Conservation (phyloP, 148 eudicot species). For the Vaccinium vitisidaea region DNA sequence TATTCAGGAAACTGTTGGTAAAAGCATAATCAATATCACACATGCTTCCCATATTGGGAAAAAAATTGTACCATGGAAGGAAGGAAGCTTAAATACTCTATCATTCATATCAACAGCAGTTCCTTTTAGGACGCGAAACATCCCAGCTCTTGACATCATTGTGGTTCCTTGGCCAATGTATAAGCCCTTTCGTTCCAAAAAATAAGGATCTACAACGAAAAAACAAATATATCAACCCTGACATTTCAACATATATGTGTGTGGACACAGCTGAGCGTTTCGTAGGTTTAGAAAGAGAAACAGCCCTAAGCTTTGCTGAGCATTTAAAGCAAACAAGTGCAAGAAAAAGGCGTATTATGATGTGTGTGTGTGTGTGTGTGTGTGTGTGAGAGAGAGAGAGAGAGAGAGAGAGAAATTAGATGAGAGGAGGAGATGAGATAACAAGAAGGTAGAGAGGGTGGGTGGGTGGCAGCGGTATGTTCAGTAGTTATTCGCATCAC, state of each 20-base stretch:
- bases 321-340: not conserved
- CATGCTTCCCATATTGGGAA: not conserved
- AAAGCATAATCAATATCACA: not conserved
- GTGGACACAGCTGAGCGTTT: not conserved
- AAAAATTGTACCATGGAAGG: conserved; percentile 54
- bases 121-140: conserved; percentile 71
- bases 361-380: not conserved
- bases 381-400: not conserved
- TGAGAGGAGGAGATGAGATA: not conserved
- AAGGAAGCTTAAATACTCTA: conserved; percentile 79
- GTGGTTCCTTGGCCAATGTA: conserved; percentile 86
- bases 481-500: not conserved
- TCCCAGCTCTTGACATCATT: conserved; percentile 87
- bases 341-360: not conserved
- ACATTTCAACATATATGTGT: not conserved
- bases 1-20: not conserved
- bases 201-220: conserved; percentile 55
- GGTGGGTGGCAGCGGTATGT: not conserved
- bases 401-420: not conserved
- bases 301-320: not conserved
- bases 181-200: conserved; percentile 66
- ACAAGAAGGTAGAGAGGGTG: not conserved
- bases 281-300: not conserved
- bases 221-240: conserved; percentile 5
- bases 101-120: conserved; percentile 67